Evolutionary conservation across 306 rosid genomes (phyloP), one percentile per base, ranked within the genome.

Genomic region (Vigna mungo): DNA sequence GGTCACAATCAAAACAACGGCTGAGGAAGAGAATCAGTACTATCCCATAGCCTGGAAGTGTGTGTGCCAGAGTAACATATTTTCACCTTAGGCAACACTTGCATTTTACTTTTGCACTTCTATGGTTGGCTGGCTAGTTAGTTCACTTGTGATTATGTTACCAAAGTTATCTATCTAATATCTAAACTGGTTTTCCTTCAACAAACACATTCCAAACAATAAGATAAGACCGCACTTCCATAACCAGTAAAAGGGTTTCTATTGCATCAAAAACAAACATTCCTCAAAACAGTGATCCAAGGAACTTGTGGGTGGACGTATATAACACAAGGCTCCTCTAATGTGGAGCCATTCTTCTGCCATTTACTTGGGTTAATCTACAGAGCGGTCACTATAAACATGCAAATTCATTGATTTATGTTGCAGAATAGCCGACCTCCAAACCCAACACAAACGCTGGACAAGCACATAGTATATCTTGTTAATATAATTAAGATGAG

Each of bases 11-110:
- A 72, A 70, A 84, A 68, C 85, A 59, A 64, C 80, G 82, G 82
- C 14, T n/a, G 47, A 72, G 78, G 85, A 69, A 70, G 80, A 88
- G 39, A 68, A 71, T 39, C 83, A 81, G 48, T 90, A 89, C 81
- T 89, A 85, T 82, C 91, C 90, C 61, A 87, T 75, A 30, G 91
- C 86, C 55, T 89, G 96, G 93, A 89, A 66, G 85, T 90, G 96
- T 79, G 85, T 85, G 84, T 87, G 96, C 63, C 83, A 77, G 27
- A 73, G 78, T 68, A 69, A 52, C 48, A 47, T 87, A 36, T 90
- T 88, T 78, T 85, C 86, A 3, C 91, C 96, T 51, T 88, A 74
- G 44, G 7, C 62, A 49, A 36, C 47, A 41, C 14, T 27, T 30
- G 6, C 55, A 47, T 56, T 56, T 68, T 34, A 27, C 17, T 73